phyloP scores from a whole-genome alignment of 2,329 filamentous ascomycete species.

The Ceratocystis albifundus region DNA sequence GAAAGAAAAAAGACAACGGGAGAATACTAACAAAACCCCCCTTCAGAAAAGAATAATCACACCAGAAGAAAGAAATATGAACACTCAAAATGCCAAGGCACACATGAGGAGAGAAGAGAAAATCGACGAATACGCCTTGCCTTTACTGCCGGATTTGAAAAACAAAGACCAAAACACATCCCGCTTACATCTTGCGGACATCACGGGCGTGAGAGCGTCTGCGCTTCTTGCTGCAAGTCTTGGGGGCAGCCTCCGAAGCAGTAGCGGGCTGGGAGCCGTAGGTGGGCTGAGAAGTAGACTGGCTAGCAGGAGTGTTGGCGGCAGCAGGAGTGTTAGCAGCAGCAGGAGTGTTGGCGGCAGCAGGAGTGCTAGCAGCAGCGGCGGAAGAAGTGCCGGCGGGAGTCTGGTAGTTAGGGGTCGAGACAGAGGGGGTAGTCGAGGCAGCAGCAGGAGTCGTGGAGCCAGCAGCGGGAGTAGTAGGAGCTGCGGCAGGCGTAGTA shows the following conservation, averaged over 20 bases:
- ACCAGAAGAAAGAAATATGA: not conserved
- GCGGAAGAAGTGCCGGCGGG: not conserved
- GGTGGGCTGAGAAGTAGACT: not conserved
- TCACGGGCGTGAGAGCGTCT: slow-evolving; percentile 17
- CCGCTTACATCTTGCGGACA: slow-evolving; percentile 9
- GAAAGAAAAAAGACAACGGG: not conserved
- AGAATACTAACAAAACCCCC: too few species aligned
- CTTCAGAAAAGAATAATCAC: not conserved
- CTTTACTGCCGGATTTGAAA: not conserved
- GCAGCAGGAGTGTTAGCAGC: not conserved
- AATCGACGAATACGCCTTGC: not conserved
- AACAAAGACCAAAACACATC: not conserved
- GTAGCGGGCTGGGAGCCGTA: not conserved
- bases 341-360: not conserved
- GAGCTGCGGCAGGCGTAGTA: not conserved
- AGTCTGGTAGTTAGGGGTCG: not conserved
- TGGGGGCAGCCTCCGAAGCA: not conserved
- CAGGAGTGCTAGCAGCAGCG: not conserved
- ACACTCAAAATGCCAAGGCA: slow-evolving; percentile 1
- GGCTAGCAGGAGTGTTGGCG: not conserved
- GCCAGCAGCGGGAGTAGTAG: not conserved
- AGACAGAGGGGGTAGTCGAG: not conserved
- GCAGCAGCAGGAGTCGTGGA: not conserved
- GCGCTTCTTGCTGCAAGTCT: slow-evolving; percentile 10
- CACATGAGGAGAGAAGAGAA: slow-evolving; percentile 2